A percentile compares a stretch with the other conserved stretches of the same genome.
phyloP scores from a whole-genome alignment of 768 basidiomycete species.

The Sporobolomyces pararoseus region DNA sequence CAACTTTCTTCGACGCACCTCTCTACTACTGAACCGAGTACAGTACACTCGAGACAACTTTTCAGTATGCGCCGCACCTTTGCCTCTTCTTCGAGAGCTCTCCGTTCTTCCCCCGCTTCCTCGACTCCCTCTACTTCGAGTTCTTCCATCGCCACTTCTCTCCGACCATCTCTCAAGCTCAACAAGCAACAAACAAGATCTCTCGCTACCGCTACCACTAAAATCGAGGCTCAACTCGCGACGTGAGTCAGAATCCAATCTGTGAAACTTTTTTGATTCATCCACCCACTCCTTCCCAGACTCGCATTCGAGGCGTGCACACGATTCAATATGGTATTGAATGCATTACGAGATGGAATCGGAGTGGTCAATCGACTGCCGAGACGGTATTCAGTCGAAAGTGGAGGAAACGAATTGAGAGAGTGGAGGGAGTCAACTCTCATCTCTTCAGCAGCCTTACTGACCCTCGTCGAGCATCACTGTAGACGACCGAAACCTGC shows the following conservation, averaged over 20 bases:
- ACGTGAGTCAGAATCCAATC: conserved; percentile 29
- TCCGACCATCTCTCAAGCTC: background rate
- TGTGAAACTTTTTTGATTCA: no score
- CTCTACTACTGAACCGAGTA: background rate
- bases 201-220: conserved; percentile 24
- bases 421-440: background rate
- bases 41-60: background rate
- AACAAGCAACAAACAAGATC: background rate
- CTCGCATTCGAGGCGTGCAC: no score
- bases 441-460: background rate
- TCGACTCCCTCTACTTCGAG: background rate
- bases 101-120: conserved; percentile 10
- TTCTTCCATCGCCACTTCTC: conserved; percentile 10
- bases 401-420: background rate
- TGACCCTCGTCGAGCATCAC: background rate
- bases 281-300: background rate
- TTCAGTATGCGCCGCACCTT: conserved; percentile 28
- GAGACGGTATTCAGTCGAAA: no score
- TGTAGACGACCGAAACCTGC: conserved; percentile 33
- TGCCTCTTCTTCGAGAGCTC: conserved; percentile 22
- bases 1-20: background rate
- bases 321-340: no score
- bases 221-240: conserved; percentile 23
- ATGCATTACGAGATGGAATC: no score
- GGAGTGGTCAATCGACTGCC: no score